A percentile compares a stretch with the other conserved stretches of the same genome.
Evolutionary conservation across 2,329 filamentous ascomycete species (phyloP).

Genomic region (Botrytis deweyae): DNA sequence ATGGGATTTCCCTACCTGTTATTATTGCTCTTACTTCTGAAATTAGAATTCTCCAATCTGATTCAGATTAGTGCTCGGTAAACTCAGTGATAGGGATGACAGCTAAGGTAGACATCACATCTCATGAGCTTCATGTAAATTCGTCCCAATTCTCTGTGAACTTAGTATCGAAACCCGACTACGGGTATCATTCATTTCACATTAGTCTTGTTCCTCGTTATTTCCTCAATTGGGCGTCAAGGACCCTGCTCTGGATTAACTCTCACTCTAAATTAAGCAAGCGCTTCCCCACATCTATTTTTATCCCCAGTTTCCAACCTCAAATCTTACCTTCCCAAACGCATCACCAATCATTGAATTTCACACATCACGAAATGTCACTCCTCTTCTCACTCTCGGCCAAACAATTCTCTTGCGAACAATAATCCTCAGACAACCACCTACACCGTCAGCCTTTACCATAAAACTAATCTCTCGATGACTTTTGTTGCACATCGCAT

Average conservation of each 20-base stretch:
- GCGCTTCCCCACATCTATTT: conserved; percentile 15
- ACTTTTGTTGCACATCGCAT: conserved; percentile 8
- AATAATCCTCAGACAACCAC: background rate
- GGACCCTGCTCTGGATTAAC: background rate
- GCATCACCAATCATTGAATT: background rate
- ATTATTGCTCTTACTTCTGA: background rate
- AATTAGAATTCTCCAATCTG: background rate
- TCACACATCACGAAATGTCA: background rate
- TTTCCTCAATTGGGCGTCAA: background rate
- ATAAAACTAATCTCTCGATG: background rate
- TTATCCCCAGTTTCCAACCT: background rate
- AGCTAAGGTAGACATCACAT: background rate
- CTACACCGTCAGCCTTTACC: background rate
- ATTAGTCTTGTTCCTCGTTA: background rate
- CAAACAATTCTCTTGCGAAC: background rate
- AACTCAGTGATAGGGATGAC: background rate
- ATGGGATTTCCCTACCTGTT: background rate
- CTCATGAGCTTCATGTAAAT: background rate
- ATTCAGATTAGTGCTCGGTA: background rate
- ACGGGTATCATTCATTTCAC: background rate
- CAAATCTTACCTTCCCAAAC: background rate
- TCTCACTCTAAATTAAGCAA: background rate
- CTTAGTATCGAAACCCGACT: too few species aligned
- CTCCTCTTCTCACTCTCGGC: background rate
- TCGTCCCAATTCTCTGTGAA: background rate